Conservation (phyloP, 2,329 filamentous ascomycete species). For the Cephalotrichum gorgonifer region DNA sequence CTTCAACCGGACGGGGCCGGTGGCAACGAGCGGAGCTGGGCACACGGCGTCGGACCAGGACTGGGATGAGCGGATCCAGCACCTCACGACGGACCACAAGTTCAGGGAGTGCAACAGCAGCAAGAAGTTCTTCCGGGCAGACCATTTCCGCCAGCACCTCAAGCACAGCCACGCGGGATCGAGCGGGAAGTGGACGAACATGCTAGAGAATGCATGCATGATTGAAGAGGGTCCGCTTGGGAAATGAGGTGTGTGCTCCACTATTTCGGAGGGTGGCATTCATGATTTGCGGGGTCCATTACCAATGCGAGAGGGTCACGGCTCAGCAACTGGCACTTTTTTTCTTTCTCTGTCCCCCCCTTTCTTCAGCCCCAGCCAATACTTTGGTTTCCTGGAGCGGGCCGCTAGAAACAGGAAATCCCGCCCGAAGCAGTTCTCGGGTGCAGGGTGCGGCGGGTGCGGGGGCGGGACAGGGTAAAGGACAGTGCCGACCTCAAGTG, state of each 20-base stretch:
- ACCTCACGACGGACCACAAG: constrained; percentile 87
- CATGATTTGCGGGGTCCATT: background rate
- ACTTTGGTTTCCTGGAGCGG: no score
- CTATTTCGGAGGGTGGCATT: background rate
- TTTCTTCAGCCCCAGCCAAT: no score
- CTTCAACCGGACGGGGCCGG: constrained; percentile 42
- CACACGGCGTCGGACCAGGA: constrained; percentile 62
- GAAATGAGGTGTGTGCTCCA: constrained; percentile 6
- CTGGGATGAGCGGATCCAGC: constrained; percentile 78
- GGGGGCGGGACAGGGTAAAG: no score
- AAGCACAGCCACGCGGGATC: constrained; percentile 96
- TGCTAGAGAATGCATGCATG: constrained; percentile 95
- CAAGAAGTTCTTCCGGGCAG: constrained; percentile 96
- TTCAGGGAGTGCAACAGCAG: constrained; percentile 96
- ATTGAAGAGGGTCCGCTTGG: constrained; percentile 63
- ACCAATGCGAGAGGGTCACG: no score
- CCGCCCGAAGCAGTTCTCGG: no score
- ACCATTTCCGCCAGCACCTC: constrained; percentile 95
- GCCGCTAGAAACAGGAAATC: no score
- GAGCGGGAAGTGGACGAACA: constrained; percentile 98
- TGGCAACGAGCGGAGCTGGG: constrained; percentile 21
- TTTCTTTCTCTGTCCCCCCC: no score
- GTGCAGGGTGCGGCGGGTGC: no score
- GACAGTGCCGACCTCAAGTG: no score
- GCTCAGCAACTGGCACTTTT: no score